phyloP scores from a whole-genome alignment of 106 monocot species.

The Narthecium ossifragum region DNA sequence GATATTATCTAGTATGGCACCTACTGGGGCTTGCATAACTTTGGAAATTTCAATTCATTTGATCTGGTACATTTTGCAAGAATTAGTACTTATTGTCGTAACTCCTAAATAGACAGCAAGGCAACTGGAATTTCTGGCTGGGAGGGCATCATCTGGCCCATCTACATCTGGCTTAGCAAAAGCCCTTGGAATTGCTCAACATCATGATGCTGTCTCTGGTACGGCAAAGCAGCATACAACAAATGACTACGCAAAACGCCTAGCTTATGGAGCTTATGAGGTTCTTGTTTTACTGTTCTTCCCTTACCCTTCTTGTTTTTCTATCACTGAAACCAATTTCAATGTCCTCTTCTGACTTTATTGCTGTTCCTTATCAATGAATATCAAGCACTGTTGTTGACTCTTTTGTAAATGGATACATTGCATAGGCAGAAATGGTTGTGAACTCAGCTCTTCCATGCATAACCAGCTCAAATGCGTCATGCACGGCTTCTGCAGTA shows the following conservation, averaged over 20 bases:
- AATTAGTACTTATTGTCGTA: background rate
- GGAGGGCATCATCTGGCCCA: constrained; percentile 18
- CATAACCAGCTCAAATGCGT: constrained; percentile 28
- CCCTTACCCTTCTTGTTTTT: too few species aligned
- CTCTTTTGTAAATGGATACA: background rate
- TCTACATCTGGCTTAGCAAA: constrained; percentile 50
- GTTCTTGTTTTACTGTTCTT: constrained; percentile 17
- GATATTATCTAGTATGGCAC: constrained; percentile 57
- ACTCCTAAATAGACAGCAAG: constrained; percentile 42
- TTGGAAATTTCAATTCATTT: background rate
- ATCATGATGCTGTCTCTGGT: constrained; percentile 78
- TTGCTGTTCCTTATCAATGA: too few species aligned
- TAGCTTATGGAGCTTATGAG: constrained; percentile 53
- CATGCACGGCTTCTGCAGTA: constrained; percentile 18
- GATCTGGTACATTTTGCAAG: background rate
- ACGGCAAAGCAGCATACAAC: constrained; percentile 68
- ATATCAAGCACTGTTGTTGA: too few species aligned
- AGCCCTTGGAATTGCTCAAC: constrained; percentile 63
- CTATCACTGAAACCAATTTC: too few species aligned
- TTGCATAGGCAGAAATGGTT: constrained; percentile 44
- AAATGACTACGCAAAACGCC: constrained; percentile 77
- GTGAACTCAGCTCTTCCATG: constrained; percentile 49
- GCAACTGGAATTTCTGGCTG: constrained; percentile 54
- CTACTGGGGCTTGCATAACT: background rate
- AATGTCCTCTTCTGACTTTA: too few species aligned